A percentile compares a stretch with the other conserved stretches of the same genome.
Conservation (phyloP, 345 rosid species). For the Citrus medica region DNA sequence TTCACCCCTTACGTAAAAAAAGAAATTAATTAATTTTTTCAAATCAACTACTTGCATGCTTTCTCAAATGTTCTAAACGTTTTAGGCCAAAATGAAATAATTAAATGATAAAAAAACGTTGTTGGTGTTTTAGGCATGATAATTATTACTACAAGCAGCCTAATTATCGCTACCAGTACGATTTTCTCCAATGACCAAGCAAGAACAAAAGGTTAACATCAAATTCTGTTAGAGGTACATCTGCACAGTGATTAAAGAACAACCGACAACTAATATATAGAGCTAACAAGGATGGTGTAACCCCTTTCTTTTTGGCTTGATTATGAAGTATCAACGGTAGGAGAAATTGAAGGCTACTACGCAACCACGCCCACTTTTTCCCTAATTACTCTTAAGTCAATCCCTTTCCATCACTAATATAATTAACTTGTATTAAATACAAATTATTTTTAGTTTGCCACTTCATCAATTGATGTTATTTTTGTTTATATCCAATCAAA, state of each 20-base stretch:
- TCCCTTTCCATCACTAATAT: background rate
- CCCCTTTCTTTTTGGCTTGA: constrained; percentile 20
- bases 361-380: constrained; percentile 2
- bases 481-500: background rate
- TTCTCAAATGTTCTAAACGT: background rate
- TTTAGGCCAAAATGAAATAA: background rate
- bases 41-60: background rate
- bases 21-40: too few species aligned
- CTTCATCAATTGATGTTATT: background rate
- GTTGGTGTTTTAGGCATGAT: background rate
- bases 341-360: constrained; percentile 23
- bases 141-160: background rate
- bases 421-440: background rate
- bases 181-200: background rate
- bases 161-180: background rate
- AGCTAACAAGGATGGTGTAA: constrained; percentile 19
- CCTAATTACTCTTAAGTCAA: background rate
- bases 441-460: background rate
- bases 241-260: constrained; percentile 14
- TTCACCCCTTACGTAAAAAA: too few species aligned
- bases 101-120: background rate
- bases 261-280: constrained; percentile 22
- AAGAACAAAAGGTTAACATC: constrained; percentile 17
- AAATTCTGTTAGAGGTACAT: constrained; percentile 23
- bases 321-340: constrained; percentile 25